phyloP scores from a whole-genome alignment of 2,329 filamentous ascomycete genomes.

The Curvularia sp. region DNA sequence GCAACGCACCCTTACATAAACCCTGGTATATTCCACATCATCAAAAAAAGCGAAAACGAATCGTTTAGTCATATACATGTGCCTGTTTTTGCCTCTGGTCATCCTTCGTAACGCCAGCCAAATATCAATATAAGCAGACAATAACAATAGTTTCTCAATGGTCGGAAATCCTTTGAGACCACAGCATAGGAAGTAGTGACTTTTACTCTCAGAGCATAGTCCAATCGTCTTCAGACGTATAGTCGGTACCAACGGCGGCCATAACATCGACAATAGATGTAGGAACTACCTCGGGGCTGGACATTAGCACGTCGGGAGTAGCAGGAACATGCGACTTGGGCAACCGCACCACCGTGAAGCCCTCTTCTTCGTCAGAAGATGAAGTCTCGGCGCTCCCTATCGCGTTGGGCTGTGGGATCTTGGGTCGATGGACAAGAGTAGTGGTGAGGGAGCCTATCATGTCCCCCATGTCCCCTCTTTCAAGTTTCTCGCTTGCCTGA shows the following conservation, averaged over 20 bases:
- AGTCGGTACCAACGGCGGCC: constrained; percentile 18
- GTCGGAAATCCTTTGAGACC: too few species aligned
- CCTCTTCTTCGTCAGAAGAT: constrained; percentile 33
- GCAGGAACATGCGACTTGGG: constrained; percentile 12
- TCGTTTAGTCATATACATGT: background rate
- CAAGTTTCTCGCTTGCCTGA: background rate
- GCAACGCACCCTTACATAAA: background rate
- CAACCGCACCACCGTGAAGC: constrained; percentile 33
- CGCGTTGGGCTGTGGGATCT: constrained; percentile 1
- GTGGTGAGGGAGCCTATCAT: constrained; percentile 9
- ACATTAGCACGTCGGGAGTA: constrained; percentile 14
- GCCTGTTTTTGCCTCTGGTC: background rate
- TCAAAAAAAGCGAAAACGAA: background rate
- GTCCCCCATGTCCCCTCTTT: constrained; percentile 4
- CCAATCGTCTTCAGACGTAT: constrained; percentile 26
- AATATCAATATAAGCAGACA: background rate
- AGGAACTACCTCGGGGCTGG: constrained; percentile 22
- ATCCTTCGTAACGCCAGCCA: background rate
- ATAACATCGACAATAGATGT: constrained; percentile 13
- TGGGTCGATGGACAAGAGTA: constrained; percentile 23
- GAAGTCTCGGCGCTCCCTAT: constrained; percentile 10
- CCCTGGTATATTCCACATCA: background rate
- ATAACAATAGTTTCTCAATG: background rate
- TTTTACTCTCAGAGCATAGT: constrained; percentile 6
- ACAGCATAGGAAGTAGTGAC: background rate